A percentile compares a stretch with the other conserved stretches of the same genome.
Evolutionary conservation across 805 yeast genomes (phyloP).

Genomic region (Cyberlindnera lachancei): DNA sequence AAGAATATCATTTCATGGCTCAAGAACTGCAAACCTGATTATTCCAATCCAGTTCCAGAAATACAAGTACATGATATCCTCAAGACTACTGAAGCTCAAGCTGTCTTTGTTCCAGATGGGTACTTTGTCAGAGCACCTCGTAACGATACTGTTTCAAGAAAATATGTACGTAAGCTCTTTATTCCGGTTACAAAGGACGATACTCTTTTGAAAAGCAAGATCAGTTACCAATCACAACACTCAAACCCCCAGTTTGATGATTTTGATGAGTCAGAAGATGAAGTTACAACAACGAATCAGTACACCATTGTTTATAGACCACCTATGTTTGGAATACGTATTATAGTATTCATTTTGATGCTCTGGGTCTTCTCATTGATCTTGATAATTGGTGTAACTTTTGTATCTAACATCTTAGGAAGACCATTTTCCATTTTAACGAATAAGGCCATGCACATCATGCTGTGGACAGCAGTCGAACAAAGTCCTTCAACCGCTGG

Average conservation of each 20-base stretch:
- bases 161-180: slow-evolving; percentile 58
- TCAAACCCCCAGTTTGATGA: slow-evolving; percentile 28
- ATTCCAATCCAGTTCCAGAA: slow-evolving; percentile 44
- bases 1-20: slow-evolving; percentile 40
- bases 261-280: slow-evolving; percentile 35
- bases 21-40: slow-evolving; percentile 43
- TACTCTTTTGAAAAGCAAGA: slow-evolving; percentile 34
- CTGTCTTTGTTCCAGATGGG: slow-evolving; percentile 77
- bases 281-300: slow-evolving; percentile 31
- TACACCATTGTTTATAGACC: slow-evolving; percentile 85
- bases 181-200: slow-evolving; percentile 80
- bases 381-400: slow-evolving; percentile 20
- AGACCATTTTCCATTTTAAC: slow-evolving; percentile 10
- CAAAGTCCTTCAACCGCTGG: too few relatives aligned
- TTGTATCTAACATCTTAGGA: slow-evolving; percentile 22
- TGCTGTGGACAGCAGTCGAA: too few relatives aligned
- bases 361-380: slow-evolving; percentile 41
- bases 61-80: slow-evolving; percentile 39
- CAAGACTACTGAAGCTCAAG: slow-evolving; percentile 31
- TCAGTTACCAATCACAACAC: slow-evolving; percentile 25
- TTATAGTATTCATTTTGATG: slow-evolving; percentile 32
- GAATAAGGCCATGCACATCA: too few relatives aligned
- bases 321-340: slow-evolving; percentile 58
- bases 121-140: slow-evolving; percentile 80
- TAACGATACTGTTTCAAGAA: slow-evolving; percentile 65